Base-by-base conservation (phyloP, 257 asterid species). In the Handroanthus guayacan region DNA sequence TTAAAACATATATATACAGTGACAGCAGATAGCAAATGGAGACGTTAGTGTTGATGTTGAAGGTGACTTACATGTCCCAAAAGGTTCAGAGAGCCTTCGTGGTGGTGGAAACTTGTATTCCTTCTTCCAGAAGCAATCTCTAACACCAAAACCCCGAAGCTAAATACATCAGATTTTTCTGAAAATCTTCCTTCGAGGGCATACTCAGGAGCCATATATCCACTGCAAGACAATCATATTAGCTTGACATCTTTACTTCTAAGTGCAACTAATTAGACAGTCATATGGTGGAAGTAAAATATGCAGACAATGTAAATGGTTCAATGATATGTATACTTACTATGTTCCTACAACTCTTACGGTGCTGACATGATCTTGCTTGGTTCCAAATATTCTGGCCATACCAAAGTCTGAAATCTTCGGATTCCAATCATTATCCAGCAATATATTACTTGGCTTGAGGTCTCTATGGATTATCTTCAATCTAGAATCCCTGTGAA, bases 341-440 rank as follows among this genome's bases (percentile, higher is more conserved):
- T 79, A 85, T 48, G 96, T 90, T 39, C 96, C 96, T 0, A 84
- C 89, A 37, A 88, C 87, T 62, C 90, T 82, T 2, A 5, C 48
- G 31, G 94, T 90, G 71, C 82, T 86, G 77, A 68, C 92, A 74
- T 91, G 87, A 79, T 89, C 90, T 72, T 89, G 83, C n/a, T 71
- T 83, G 64, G 81, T 83, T 43, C 88, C 84, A 31, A 65, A 86
- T 56, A 90, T 84, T 72, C 88, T 89, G 7, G 91, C 97, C 85
- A 83, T 75, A 36, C 89, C 96, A 48, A 90, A 90, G 67, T 90
- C 94, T 9, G 96, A 87, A 68, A 90, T 90, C 55, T 86, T 87
- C 5, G 94, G 84, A 52, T 80, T 86, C 79, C 86, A 85, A 17
- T 86, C 77, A 39, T 86, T 72, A 72, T 89, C 92, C 12, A 87